Base-by-base conservation (phyloP, 2,329 filamentous ascomycete genomes). In the Leptographium galeiforme region DNA sequence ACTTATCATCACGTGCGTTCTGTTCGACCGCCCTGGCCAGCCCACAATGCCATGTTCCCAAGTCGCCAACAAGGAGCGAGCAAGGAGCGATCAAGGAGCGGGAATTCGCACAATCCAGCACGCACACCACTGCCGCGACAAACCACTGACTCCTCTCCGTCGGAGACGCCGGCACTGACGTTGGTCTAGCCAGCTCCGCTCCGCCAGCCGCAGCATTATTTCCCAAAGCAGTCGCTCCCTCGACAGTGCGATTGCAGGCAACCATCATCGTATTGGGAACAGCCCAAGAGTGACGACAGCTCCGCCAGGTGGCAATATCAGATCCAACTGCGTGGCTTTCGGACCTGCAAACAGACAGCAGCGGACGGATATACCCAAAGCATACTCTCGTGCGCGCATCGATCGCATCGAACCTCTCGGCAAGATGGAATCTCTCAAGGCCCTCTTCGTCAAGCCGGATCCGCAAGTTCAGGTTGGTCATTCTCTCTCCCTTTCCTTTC, bases 381-480 rank as follows among this genome's bases (percentile, higher is more conserved):
- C 30, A n/a, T 38, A 12, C 36, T 25, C 18, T 6, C 25, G 25
- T 25, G 10, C 18, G 30, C 46, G 33, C 33, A 38, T 16, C 39
- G 6, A 16, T 18, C 10, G 34, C 47, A 40, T 4, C 25, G 25
- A 25, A 38, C 30, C 10, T 32, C 11, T 46, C 51, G 52, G 61
- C 64, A 69, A 61, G 64, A 97, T 97, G 93, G 89, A 97, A 73
- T 79, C 86, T 45, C 76, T 97, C 66, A 88, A 82, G 68, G 76
- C 84, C 55, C 82, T 96, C 63, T 91, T 97, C 71, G 89, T 83
- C 69, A 91, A 89, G 70, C 91, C 93, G 40, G 90, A 95, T 65
- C 93, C 93, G 46, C 86, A 94, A 69, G 86, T 85, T 58, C 91
- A 98, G 78, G 91, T 95, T 74, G 60, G 75, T 19, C 33, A 33